Base-by-base conservation (phyloP, 345 rosid species). In the Lenwebbia sp. region DNA sequence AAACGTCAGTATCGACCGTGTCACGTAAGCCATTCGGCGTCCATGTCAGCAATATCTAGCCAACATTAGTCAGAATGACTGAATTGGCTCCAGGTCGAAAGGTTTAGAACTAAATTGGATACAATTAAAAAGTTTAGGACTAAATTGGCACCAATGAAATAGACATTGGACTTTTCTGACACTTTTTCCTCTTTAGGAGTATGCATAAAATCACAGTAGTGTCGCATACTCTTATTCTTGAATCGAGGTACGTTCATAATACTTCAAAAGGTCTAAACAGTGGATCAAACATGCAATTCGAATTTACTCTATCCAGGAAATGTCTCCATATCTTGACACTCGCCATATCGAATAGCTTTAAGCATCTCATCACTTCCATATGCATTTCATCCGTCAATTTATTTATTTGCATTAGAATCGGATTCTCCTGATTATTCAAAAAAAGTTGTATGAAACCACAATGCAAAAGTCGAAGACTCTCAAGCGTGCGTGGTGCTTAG, bases 321-420 rank as follows among this genome's bases (percentile, higher is more conserved):
- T 65, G 44, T 17, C 78, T 33, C 37, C 37, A 2, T 33, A 33
- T 33, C 6, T 65, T 33, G 6, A 33, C 13, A 65, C 21, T 33
- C 12, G 57, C 25, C 26, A 22, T 21, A 7, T 21, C 10, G 26
- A 21, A 1, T 10, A 1, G 0, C 13, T 19, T 17, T 65, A 10
- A 65, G 9, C 2, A 9, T 17, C 13, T 2, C 25, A 33, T 9
- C 13, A 17, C 10, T 8, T 62, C 37, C 7, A 17, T 4, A 1
- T 19, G 6, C 1, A 7, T 65, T 33, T 33, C 3, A 0, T 17
- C 1, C 0, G 0, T 4, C 3, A 0, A 0, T 65, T 17, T 33
- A 17, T 33, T 5, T 4, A 33, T 2, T 8, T 65, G 23, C 0
- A 19, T 33, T 2, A 19, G 44, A 65, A 65, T 65, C 25, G 0